Percentiles rank a stretch among this genome's conserved stretches.
Conservation (phyloP, 2,329 filamentous ascomycete genomes). For the Fusarium piperis region DNA sequence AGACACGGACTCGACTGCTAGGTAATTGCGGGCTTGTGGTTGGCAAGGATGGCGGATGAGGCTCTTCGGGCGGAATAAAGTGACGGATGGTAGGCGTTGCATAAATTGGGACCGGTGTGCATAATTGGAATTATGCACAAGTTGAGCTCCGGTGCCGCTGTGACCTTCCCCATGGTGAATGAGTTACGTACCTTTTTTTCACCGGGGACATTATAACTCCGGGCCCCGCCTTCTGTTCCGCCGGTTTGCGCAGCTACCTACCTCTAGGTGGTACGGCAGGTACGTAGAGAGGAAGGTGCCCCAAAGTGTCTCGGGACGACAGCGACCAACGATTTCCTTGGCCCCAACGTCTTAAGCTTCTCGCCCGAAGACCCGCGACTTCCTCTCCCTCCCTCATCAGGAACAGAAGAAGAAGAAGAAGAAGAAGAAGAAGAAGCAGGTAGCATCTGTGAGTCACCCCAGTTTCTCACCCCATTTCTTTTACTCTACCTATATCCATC, state of each 20-base stretch:
- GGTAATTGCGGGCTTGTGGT: conserved; percentile 44
- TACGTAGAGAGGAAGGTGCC: not conserved
- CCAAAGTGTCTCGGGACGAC: conserved; percentile 29
- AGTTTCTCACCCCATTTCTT: not conserved
- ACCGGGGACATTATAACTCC: conserved; percentile 35
- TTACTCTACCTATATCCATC: not conserved
- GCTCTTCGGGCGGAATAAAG: conserved; percentile 36
- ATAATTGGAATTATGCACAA: conserved; percentile 15
- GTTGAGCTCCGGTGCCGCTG: conserved; percentile 26
- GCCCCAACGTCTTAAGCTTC: conserved; percentile 36
- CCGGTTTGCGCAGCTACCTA: conserved; percentile 3
- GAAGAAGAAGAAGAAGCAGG: conserved; percentile 1
- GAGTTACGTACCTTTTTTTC: conserved; percentile 2
- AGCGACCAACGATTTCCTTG: conserved; percentile 23
- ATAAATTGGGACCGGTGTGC: conserved; percentile 2
- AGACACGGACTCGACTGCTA: conserved; percentile 30
- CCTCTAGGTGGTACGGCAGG: too few relatives aligned
- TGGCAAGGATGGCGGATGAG: conserved; percentile 40
- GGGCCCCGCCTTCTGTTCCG: conserved; percentile 26
- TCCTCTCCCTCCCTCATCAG: conserved; percentile 11
- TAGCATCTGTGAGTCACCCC: conserved; percentile 16
- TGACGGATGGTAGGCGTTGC: conserved; percentile 12
- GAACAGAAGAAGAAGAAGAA: conserved; percentile 7
- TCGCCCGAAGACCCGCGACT: conserved; percentile 8
- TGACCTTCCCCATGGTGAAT: not conserved